These are phyloP conservation scores for Aureobasidium melanogenum DNA, from an alignment of 2,329 filamentous ascomycete species.

Conservation along the genomic window DNA sequence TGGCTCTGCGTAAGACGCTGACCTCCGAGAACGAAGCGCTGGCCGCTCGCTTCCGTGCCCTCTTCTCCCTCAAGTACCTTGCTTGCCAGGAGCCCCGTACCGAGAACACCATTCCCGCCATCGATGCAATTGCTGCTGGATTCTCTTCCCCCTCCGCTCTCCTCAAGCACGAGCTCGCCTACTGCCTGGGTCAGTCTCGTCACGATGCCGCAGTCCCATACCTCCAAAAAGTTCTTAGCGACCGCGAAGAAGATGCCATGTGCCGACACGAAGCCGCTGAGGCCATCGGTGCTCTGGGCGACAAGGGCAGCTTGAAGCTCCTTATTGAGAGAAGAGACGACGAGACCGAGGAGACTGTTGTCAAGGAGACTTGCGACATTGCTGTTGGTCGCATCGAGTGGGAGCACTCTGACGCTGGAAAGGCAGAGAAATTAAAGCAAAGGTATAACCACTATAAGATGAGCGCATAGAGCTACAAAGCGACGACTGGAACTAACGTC, in stretches of 20 bases:
- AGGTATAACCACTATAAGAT: slow-evolving; percentile 48
- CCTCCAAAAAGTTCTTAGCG: slow-evolving; percentile 63
- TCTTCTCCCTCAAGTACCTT: slow-evolving; percentile 95
- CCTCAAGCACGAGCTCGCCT: slow-evolving; percentile 92
- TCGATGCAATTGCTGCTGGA: slow-evolving; percentile 76
- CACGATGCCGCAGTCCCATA: slow-evolving; percentile 66
- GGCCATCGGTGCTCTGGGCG: slow-evolving; percentile 79
- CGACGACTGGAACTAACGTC: slow-evolving; percentile 13
- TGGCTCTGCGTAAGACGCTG: slow-evolving; percentile 63
- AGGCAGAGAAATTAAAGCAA: slow-evolving; percentile 67
- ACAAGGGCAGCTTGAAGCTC: slow-evolving; percentile 63
- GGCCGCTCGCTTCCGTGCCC: slow-evolving; percentile 82
- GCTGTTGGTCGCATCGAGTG: slow-evolving; percentile 90
- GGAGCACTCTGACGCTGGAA: slow-evolving; percentile 68
- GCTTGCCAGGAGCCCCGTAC: slow-evolving; percentile 57
- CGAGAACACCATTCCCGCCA: slow-evolving; percentile 51
- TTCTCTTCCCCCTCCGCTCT: slow-evolving; percentile 80
- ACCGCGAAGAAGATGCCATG: slow-evolving; percentile 84
- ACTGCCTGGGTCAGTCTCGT: slow-evolving; percentile 87
- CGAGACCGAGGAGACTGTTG: slow-evolving; percentile 63
- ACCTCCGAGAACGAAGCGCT: slow-evolving; percentile 74
- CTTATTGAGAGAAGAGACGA: slow-evolving; percentile 67
- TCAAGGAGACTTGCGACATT: slow-evolving; percentile 95
- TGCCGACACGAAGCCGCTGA: slow-evolving; percentile 94
- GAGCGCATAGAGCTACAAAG: background rate